Percentiles rank a stretch among this genome's conserved stretches.
Conservation (phyloP, 164 flowering plant species). For the Tetrastigma voinierianum region DNA sequence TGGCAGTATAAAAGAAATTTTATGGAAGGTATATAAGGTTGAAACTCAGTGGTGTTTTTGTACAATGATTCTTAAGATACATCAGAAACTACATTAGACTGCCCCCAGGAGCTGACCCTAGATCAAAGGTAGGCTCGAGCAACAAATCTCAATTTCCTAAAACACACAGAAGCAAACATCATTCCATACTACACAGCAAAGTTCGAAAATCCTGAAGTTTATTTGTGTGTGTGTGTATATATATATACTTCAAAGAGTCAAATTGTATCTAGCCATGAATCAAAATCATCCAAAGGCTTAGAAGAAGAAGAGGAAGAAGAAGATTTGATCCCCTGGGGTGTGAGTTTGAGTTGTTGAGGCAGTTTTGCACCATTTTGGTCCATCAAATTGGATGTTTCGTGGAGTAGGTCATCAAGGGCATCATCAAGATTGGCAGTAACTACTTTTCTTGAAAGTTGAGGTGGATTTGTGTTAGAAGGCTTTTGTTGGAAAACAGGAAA, state of each 20-base stretch:
- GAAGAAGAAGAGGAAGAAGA: conserved; percentile 22
- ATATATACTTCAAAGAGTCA: conserved; percentile 17
- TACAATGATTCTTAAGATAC: too few relatives aligned
- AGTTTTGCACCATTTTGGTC: conserved; percentile 12
- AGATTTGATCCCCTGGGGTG: conserved; percentile 8
- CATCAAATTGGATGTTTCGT: conserved; percentile 26
- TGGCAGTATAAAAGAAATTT: too few relatives aligned
- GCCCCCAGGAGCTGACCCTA: too few relatives aligned
- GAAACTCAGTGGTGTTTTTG: too few relatives aligned
- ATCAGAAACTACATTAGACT: too few relatives aligned
- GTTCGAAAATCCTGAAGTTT: background rate
- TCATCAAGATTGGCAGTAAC: conserved; percentile 27
- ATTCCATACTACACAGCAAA: too few relatives aligned
- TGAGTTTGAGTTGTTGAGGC: conserved; percentile 3
- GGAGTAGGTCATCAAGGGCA: conserved; percentile 50
- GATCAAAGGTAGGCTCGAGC: too few relatives aligned
- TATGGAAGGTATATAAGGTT: too few relatives aligned
- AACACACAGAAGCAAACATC: too few relatives aligned
- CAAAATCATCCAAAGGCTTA: conserved; percentile 57
- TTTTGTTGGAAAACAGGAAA: conserved; percentile 5
- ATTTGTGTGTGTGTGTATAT: too few relatives aligned
- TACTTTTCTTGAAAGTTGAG: conserved; percentile 14
- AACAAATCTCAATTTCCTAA: too few relatives aligned
- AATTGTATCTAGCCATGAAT: conserved; percentile 76
- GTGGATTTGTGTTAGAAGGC: conserved; percentile 6